Evolutionary conservation across 495 filamentous ascomycete genomes (phyloP).

Genomic region (Penicillium malachiteum): DNA sequence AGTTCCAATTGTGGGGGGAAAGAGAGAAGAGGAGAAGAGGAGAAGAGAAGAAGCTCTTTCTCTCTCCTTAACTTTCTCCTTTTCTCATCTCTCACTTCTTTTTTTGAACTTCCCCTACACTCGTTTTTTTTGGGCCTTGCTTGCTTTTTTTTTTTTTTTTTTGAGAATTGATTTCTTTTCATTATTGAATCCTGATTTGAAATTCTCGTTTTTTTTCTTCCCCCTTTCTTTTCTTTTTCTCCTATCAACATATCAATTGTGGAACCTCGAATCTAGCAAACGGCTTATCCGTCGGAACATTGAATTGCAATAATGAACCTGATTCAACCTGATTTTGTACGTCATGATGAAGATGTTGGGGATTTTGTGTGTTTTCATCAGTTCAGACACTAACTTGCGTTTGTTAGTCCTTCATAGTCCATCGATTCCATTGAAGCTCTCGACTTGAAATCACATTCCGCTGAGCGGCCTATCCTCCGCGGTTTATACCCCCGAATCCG

Average conservation of each 20-base stretch:
- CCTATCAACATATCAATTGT: background rate
- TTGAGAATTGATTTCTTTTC: constrained; percentile 4
- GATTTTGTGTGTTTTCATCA: constrained; percentile 10
- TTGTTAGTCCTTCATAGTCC: constrained; percentile 13
- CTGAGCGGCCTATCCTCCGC: constrained; percentile 15
- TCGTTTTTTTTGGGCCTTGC: constrained; percentile 3
- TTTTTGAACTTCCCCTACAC: constrained; percentile 5
- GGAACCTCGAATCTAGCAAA: constrained; percentile 13
- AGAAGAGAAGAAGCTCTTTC: background rate
- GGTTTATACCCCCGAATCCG: background rate
- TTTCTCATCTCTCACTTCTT: constrained; percentile 1
- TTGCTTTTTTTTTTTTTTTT: constrained; percentile 9
- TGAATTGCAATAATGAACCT: constrained; percentile 19
- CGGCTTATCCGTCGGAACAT: constrained; percentile 12
- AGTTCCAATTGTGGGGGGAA: constrained; percentile 1
- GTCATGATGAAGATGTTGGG: background rate
- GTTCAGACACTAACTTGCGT: constrained; percentile 13
- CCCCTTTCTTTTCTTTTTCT: background rate
- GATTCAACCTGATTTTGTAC: constrained; percentile 11
- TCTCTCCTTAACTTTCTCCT: constrained; percentile 4
- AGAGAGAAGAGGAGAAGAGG: background rate
- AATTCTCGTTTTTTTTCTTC: background rate
- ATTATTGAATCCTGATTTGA: background rate
- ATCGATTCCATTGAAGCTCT: constrained; percentile 18
- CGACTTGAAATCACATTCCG: constrained; percentile 12